Conservation (phyloP, 2,329 filamentous ascomycete genomes). For the Anthostomella pinea region DNA sequence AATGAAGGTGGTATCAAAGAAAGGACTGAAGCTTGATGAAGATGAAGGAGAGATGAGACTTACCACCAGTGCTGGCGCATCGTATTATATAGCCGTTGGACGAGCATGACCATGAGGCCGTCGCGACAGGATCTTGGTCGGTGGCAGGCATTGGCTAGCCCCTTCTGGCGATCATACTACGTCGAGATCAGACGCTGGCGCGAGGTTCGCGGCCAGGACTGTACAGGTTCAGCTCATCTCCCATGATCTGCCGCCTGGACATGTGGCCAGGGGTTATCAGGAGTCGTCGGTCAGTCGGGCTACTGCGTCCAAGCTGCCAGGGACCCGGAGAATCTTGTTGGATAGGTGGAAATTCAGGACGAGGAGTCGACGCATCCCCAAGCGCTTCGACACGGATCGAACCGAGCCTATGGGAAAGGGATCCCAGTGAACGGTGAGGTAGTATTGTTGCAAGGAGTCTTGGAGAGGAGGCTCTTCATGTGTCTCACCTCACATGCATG, state of each 20-base stretch:
- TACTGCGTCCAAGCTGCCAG: background rate
- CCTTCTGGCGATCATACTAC: conserved; percentile 27
- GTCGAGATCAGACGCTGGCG: conserved; percentile 9
- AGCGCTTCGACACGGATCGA: too few species aligned
- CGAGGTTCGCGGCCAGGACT: conserved; percentile 7
- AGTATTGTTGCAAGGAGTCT: too few species aligned
- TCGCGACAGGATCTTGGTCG: conserved; percentile 7
- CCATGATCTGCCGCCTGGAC: background rate
- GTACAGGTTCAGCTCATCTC: background rate
- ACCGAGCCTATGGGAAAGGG: too few species aligned
- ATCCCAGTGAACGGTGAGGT: too few species aligned
- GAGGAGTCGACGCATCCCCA: too few species aligned
- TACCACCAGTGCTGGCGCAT: conserved; percentile 11
- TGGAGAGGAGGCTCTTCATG: too few species aligned
- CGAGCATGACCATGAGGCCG: conserved; percentile 5
- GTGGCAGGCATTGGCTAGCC: conserved; percentile 18
- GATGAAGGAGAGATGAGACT: conserved; percentile 12
- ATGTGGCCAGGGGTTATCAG: background rate
- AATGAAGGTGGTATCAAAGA: conserved; percentile 28
- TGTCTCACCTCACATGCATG: too few species aligned
- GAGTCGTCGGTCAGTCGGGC: conserved; percentile 2
- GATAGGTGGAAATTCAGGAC: conserved; percentile 1
- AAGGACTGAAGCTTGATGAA: conserved; percentile 27
- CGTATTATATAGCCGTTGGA: conserved; percentile 20
- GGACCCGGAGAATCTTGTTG: background rate